Percentiles rank a stretch among this genome's conserved stretches.
phyloP scores from a whole-genome alignment of 1,284 basidiomycete species.

The Cerrena zonata region DNA sequence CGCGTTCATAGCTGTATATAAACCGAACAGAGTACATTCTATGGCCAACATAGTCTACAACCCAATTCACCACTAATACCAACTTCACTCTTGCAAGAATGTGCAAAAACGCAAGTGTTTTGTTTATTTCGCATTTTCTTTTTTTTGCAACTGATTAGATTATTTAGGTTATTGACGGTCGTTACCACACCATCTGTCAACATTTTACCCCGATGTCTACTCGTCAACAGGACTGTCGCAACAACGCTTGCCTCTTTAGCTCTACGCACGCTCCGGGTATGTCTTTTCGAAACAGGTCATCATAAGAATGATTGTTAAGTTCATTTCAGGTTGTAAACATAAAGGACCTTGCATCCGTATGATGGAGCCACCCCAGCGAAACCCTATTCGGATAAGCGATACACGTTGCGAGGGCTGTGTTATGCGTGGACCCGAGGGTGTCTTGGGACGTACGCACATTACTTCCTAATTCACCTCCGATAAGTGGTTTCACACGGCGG shows the following conservation, averaged over 20 bases:
- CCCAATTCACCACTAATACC: slow-evolving; percentile 1
- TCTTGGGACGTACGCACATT: slow-evolving; percentile 17
- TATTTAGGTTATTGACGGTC: slow-evolving; percentile 67
- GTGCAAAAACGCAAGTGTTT: slow-evolving; percentile 68
- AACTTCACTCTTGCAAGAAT: slow-evolving; percentile 35
- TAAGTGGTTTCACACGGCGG: neutral
- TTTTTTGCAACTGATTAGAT: slow-evolving; percentile 7
- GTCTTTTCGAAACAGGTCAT: slow-evolving; percentile 17
- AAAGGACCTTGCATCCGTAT: slow-evolving; percentile 52
- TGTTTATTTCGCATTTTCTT: slow-evolving; percentile 8
- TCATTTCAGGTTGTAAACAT: slow-evolving; percentile 51
- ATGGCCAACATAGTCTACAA: neutral
- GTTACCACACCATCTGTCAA: slow-evolving; percentile 65
- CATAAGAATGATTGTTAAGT: neutral
- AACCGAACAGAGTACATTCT: slow-evolving; percentile 4
- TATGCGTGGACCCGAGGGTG: slow-evolving; percentile 34
- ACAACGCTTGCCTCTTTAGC: slow-evolving; percentile 66
- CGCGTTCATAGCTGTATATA: slow-evolving; percentile 18
- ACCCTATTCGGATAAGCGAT: slow-evolving; percentile 68
- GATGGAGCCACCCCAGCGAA: slow-evolving; percentile 66
- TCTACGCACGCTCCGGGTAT: slow-evolving; percentile 53
- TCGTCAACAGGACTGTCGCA: slow-evolving; percentile 60
- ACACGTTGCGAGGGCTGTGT: slow-evolving; percentile 54
- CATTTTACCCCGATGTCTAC: slow-evolving; percentile 75
- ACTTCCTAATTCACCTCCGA: neutral